Evolutionary conservation across 2,329 filamentous ascomycete species (phyloP).

Genomic region (Epichloe gansuensis): DNA sequence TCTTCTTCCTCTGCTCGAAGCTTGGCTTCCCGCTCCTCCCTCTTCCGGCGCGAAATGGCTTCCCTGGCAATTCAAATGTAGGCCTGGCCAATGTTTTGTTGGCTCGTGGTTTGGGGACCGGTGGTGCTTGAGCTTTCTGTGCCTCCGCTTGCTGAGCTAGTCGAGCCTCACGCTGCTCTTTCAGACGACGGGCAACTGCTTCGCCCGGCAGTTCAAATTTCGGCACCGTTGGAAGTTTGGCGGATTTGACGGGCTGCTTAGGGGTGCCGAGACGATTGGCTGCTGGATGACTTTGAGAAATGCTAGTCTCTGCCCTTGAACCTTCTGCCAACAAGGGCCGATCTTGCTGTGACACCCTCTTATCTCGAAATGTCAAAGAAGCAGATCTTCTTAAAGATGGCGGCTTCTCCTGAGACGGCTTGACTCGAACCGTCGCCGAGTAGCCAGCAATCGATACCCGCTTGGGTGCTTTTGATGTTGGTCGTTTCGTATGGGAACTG

Average conservation of each 20-base stretch:
- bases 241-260: constrained; percentile 37
- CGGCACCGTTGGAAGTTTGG: constrained; percentile 40
- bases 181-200: constrained; percentile 43
- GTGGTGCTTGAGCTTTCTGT: constrained; percentile 19
- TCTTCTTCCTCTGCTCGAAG: constrained; percentile 47
- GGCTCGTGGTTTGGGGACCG: constrained; percentile 35
- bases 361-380: constrained; percentile 26
- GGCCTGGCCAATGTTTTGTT: constrained; percentile 40
- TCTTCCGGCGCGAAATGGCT: constrained; percentile 42
- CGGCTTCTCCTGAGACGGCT: constrained; percentile 24
- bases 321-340: constrained; percentile 3
- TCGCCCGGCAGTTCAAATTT: constrained; percentile 53
- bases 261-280: constrained; percentile 15
- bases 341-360: constrained; percentile 9
- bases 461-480: constrained; percentile 11
- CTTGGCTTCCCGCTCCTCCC: constrained; percentile 42
- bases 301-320: constrained; percentile 8
- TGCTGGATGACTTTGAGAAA: constrained; percentile 11
- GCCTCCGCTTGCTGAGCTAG: constrained; percentile 24
- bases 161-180: constrained; percentile 47
- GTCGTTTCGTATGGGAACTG: constrained; percentile 9
- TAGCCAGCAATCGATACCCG: constrained; percentile 20
- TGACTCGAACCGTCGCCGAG: constrained; percentile 30
- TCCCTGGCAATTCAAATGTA: constrained; percentile 54
- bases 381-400: constrained; percentile 30